These are phyloP conservation scores for Pleurotus eryngii DNA, from an alignment of 768 basidiomycete genomes.

Conservation along the genomic window DNA sequence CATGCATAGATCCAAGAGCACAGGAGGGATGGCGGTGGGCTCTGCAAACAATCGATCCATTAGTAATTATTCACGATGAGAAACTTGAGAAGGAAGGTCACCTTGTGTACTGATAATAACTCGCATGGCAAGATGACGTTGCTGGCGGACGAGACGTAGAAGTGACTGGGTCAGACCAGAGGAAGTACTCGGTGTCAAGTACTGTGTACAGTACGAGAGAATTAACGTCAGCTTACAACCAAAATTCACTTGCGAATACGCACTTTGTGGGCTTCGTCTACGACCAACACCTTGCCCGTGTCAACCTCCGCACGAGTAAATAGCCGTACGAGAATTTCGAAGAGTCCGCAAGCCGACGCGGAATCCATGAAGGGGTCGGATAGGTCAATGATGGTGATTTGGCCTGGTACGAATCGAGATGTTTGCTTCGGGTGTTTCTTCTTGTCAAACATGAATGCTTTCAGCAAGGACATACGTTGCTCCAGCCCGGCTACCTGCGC, in stretches of 20 bases:
- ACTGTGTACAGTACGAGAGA: constrained; percentile 35
- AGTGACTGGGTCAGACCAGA: constrained; percentile 58
- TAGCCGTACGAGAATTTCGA: constrained; percentile 63
- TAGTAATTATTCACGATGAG: background rate
- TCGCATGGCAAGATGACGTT: constrained; percentile 70
- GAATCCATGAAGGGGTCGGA: constrained; percentile 75
- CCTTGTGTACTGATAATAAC: constrained; percentile 77
- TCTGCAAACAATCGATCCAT: constrained; percentile 34
- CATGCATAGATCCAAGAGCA: constrained; percentile 64
- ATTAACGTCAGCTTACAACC: background rate
- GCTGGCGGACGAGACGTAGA: constrained; percentile 59
- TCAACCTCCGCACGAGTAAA: constrained; percentile 59
- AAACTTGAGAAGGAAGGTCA: constrained; percentile 12
- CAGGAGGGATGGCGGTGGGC: constrained; percentile 68
- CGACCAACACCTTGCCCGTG: constrained; percentile 66
- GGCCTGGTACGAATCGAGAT: constrained; percentile 50
- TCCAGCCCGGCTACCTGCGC: constrained; percentile 53
- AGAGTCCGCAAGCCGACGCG: constrained; percentile 62
- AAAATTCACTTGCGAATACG: background rate
- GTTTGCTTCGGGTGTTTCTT: constrained; percentile 1
- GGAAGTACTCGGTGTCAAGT: constrained; percentile 46
- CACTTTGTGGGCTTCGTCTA: constrained; percentile 78
- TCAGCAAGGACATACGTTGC: constrained; percentile 61
- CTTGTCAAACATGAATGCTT: constrained; percentile 47
- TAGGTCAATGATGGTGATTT: constrained; percentile 65